Evolutionary conservation across 1,284 basidiomycete genomes (phyloP), one percentile per base, ranked within the genome.

Genomic region (Ustilago trichophora): DNA sequence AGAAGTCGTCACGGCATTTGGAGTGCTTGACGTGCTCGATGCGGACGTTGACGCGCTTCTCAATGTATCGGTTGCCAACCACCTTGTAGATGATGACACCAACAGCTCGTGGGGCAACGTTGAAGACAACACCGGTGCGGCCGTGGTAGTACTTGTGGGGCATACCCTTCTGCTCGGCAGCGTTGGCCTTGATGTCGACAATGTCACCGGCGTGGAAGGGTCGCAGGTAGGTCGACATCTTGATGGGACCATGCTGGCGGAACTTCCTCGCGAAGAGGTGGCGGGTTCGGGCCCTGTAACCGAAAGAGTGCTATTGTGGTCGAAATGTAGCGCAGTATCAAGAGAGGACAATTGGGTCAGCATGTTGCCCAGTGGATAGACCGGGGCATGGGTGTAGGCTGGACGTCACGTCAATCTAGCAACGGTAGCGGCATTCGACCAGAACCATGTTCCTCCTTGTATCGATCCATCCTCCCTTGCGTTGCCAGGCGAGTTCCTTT

Each of bases 161-260:
- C 93, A 98, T 97, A 84, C 95, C 95, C 90, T 95, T 96, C 88
- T 98, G 96, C 85, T 97, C 91, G 48, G 94, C 92, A 67, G 94
- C 89, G 84, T 99, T 98, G 79, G 95, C 95, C 87, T 96, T 96
- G 88, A 98, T 98, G 86, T 98, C 95, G 79, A 99, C 95, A 82
- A 98, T 97, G 84, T 99, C 95, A 74, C 95, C 95, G 75, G 98
- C 88, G 80, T 89, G 89, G 89, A 91, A 99, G 85, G 88, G 88
- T 83, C 90, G 88, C 82, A 98, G 86, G 89, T 88, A 98, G 48
- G 93, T 98, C 76, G 93, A 93, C 82, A 98, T 76, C 83, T 91
- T 91, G 73, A 95, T 87, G 80, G 88, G 88, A 82, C 95, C 94
- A 84, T 93, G 90, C 83, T 96, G 93, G 94, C 82, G 75, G 72